These are phyloP conservation scores for Pelagomonas calceolata DNA, from an alignment of 108 stramenopile species.

Conservation along the genomic window DNA sequence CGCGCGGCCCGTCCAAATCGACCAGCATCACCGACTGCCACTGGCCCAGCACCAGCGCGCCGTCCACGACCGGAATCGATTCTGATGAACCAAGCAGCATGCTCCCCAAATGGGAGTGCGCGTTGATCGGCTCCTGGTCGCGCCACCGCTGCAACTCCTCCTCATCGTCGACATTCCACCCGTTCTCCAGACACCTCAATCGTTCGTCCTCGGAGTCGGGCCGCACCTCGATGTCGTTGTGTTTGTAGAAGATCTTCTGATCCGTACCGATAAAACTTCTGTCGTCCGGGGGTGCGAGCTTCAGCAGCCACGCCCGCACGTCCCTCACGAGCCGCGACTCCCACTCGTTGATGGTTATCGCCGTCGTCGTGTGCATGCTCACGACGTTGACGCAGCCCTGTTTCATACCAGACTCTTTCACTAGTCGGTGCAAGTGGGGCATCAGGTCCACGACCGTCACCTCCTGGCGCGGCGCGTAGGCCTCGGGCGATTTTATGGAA, in stretches of 20 bases:
- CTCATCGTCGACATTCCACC: constrained; percentile 66
- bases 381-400: constrained; percentile 58
- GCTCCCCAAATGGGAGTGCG: constrained; percentile 65
- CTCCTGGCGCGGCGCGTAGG: constrained; percentile 50
- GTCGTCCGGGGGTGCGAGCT: constrained; percentile 64
- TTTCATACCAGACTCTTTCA: constrained; percentile 46
- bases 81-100: constrained; percentile 67
- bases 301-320: constrained; percentile 38
- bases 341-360: constrained; percentile 68
- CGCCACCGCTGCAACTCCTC: constrained; percentile 54
- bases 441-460: constrained; percentile 69
- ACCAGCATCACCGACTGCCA: constrained; percentile 71
- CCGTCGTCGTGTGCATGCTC: constrained; percentile 69
- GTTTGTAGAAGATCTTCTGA: constrained; percentile 46
- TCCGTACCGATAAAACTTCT: constrained; percentile 28
- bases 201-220: constrained; percentile 62
- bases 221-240: constrained; percentile 70
- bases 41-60: constrained; percentile 63
- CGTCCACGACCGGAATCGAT: constrained; percentile 64
- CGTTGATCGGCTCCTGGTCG: constrained; percentile 77
- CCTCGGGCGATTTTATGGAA: constrained; percentile 19
- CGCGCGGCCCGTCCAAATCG: constrained; percentile 68
- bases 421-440: constrained; percentile 37
- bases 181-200: constrained; percentile 67
- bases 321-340: constrained; percentile 62